Conservation (phyloP, 2,329 filamentous ascomycete species). For the Didymella glomerata region DNA sequence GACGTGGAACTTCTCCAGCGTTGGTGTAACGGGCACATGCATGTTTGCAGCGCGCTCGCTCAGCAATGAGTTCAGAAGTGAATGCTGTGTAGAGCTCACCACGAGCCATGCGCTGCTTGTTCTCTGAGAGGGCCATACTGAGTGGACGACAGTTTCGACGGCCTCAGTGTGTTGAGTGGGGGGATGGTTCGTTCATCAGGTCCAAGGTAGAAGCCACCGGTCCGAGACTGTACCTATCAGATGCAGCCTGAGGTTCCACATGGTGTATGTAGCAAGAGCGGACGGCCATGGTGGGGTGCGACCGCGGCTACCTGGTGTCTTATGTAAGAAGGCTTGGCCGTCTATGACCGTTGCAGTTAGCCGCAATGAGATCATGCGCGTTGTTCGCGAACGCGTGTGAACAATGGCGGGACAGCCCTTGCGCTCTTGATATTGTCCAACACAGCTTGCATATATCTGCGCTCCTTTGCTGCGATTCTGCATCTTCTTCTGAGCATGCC, state of each 20-base stretch:
- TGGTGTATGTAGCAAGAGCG: background rate
- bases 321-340: conserved; percentile 1
- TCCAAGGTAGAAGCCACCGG: background rate
- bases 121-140: conserved; percentile 44
- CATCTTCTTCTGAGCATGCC: conserved; percentile 18
- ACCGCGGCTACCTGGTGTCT: background rate
- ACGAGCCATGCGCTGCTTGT: conserved; percentile 62
- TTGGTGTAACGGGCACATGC: conserved; percentile 72
- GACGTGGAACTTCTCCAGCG: conserved; percentile 66
- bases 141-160: background rate
- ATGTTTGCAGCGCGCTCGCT: conserved; percentile 67
- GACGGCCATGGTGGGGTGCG: background rate
- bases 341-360: background rate
- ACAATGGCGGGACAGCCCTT: conserved; percentile 15
- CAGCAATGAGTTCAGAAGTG: conserved; percentile 71
- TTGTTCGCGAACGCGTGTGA: conserved; percentile 10
- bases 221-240: conserved; percentile 5
- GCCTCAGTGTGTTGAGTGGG: background rate
- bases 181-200: background rate
- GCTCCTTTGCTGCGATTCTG: background rate
- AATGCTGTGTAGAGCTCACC: conserved; percentile 81
- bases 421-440: conserved; percentile 15
- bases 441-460: background rate
- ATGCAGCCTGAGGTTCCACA: background rate
- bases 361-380: background rate